A percentile compares a stretch with the other conserved stretches of the same genome.
Conservation (phyloP, 2,329 filamentous ascomycete genomes). For the Davidsoniella australis region DNA sequence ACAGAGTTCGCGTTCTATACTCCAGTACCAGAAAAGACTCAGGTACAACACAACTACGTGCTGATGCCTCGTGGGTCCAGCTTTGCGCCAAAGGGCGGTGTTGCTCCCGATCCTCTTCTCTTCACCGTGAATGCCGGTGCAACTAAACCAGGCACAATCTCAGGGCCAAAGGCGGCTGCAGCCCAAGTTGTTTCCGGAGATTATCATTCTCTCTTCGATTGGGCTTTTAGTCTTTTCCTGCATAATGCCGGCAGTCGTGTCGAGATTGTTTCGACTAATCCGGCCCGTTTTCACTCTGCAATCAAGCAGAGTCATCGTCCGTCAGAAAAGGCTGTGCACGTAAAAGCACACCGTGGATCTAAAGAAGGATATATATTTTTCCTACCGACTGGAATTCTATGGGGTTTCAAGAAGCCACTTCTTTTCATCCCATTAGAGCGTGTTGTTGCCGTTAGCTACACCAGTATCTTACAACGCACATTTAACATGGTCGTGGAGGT, state of each 20-base stretch:
- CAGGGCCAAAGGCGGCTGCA: conserved; percentile 30
- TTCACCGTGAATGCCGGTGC: conserved; percentile 44
- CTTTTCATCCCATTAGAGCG: conserved; percentile 44
- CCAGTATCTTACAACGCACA: conserved; percentile 48
- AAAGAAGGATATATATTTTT: conserved; percentile 56
- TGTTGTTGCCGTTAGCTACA: conserved; percentile 48
- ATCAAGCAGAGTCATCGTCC: conserved; percentile 40
- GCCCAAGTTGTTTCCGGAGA: conserved; percentile 40
- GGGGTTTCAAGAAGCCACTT: conserved; percentile 54
- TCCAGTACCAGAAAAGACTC: conserved; percentile 47
- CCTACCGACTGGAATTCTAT: conserved; percentile 47
- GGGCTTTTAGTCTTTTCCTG: conserved; percentile 38
- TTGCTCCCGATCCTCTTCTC: conserved; percentile 39
- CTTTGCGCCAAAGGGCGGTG: conserved; percentile 30
- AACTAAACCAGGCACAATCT: conserved; percentile 42
- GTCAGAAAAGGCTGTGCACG: conserved; percentile 45
- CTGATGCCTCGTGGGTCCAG: conserved; percentile 40
- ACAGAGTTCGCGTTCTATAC: conserved; percentile 46
- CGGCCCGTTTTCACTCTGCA: conserved; percentile 39
- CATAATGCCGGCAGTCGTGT: conserved; percentile 30
- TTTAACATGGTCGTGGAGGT: conserved; percentile 52
- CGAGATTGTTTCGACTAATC: conserved; percentile 34
- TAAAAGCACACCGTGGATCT: conserved; percentile 48
- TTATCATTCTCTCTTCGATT: conserved; percentile 41
- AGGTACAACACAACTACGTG: conserved; percentile 49